Percentiles rank a stretch among this genome's conserved stretches.
Evolutionary conservation across 2,329 filamentous ascomycete species (phyloP).

Genomic region (Colletotrichum liaoningense): DNA sequence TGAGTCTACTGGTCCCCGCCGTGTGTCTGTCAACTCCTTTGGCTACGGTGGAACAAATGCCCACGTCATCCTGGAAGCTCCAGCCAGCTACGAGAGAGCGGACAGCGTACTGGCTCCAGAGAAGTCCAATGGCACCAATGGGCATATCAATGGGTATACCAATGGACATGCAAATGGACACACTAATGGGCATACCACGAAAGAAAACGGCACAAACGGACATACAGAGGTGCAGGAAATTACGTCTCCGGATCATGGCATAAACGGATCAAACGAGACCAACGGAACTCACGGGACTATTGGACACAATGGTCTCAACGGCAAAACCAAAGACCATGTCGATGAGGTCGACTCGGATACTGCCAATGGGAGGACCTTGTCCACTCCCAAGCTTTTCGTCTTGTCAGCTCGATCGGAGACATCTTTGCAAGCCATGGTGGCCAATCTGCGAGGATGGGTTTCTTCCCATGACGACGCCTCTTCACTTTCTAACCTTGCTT

Average conservation of each 20-base stretch:
- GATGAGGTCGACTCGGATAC: not conserved
- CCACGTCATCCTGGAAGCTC: conserved; percentile 41
- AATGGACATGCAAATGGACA: not conserved
- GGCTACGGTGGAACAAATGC: conserved; percentile 43
- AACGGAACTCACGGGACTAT: not conserved
- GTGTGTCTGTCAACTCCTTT: conserved; percentile 44
- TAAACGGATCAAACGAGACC: no score
- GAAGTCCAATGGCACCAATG: not conserved
- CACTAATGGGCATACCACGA: no score
- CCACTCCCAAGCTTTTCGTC: conserved; percentile 50
- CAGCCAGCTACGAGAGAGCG: not conserved
- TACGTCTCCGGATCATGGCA: not conserved
- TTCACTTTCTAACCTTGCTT: conserved; percentile 21
- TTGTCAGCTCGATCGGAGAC: conserved; percentile 48
- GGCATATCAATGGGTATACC: not conserved
- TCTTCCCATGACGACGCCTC: not conserved
- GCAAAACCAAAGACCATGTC: not conserved
- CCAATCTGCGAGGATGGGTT: conserved; percentile 1
- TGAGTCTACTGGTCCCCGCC: not conserved
- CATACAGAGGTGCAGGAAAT: not conserved
- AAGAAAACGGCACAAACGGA: no score
- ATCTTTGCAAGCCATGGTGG: not conserved
- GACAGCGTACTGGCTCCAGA: not conserved
- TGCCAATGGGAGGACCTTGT: not conserved
- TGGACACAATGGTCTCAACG: not conserved